Conservation (phyloP, 2,329 filamentous ascomycete species). For the Coccinonectria pachysandricola region DNA sequence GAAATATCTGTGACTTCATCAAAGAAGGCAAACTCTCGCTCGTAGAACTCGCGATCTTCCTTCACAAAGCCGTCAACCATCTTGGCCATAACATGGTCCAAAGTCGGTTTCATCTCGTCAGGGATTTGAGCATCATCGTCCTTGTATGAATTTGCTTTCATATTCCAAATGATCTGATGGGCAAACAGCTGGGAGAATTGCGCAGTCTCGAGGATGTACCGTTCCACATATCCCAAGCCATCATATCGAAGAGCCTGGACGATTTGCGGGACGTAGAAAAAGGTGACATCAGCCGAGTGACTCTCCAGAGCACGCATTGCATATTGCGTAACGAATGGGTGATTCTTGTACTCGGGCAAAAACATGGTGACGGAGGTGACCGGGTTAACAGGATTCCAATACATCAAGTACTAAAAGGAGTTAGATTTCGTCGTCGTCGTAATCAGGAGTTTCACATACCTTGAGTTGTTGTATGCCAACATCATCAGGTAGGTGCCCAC, state of each 20-base stretch:
- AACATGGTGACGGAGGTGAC: constrained; percentile 92
- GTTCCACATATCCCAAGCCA: constrained; percentile 82
- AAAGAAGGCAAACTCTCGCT: constrained; percentile 96
- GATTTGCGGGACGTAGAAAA: constrained; percentile 98
- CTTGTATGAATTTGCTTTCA: constrained; percentile 98
- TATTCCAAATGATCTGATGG: constrained; percentile 99
- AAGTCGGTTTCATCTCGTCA: constrained; percentile 82
- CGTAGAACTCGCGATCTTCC: constrained; percentile 76
- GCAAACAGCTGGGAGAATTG: constrained; percentile 97
- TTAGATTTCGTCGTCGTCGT: too few species aligned
- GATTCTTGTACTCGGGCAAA: constrained; percentile 78
- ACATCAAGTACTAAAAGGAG: constrained; percentile 84
- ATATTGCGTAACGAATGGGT: constrained; percentile 91
- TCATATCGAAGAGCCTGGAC: constrained; percentile 94
- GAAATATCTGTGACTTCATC: constrained; percentile 93
- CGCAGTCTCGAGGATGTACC: constrained; percentile 93
- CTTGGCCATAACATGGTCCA: constrained; percentile 80
- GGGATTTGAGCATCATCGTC: constrained; percentile 87
- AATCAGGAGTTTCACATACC: constrained; percentile 42
- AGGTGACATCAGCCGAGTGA: constrained; percentile 91
- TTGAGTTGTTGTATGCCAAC: constrained; percentile 73
- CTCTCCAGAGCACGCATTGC: constrained; percentile 91
- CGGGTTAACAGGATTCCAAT: constrained; percentile 87
- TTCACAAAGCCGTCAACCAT: constrained; percentile 74
- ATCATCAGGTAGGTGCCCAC: constrained; percentile 64